These are phyloP conservation scores for Erodium texanum DNA, from an alignment of 441 rosid species.

Conservation along the genomic window DNA sequence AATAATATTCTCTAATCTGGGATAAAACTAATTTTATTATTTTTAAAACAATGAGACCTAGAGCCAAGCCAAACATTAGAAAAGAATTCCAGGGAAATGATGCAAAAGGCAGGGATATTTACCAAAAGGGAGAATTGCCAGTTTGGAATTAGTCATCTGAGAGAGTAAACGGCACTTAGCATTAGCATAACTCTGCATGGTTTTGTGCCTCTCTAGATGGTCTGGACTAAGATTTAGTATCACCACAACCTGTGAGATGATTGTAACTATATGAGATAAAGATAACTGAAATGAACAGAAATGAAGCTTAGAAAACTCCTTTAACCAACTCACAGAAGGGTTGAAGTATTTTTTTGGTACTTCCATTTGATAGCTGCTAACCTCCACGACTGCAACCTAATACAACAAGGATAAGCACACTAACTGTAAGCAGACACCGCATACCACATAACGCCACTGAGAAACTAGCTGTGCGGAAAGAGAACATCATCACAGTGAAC, in stretches of 20 bases:
- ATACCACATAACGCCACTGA: not conserved
- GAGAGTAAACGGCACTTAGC: slow-evolving; percentile 28
- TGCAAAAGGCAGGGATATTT: slow-evolving; percentile 5
- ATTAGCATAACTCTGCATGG: slow-evolving; percentile 26
- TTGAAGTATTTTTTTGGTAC: slow-evolving; percentile 24
- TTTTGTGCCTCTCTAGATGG: slow-evolving; percentile 30
- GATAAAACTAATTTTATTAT: not conserved
- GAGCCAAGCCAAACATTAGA: not conserved
- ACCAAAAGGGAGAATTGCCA: slow-evolving; percentile 26
- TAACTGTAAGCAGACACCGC: not conserved
- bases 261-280: slow-evolving; percentile 4
- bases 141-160: slow-evolving; percentile 21
- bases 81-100: not conserved
- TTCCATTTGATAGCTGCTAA: slow-evolving; percentile 33
- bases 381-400: slow-evolving; percentile 32
- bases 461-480: not conserved
- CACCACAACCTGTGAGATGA: slow-evolving; percentile 23
- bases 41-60: not conserved
- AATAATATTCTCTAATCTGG: not conserved
- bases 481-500: not conserved
- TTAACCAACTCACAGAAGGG: slow-evolving; percentile 22
- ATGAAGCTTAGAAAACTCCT: not conserved
- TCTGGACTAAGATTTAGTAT: slow-evolving; percentile 29
- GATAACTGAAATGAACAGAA: not conserved
- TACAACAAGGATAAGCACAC: not conserved